Percentiles rank a stretch among this genome's conserved stretches.
Conservation (phyloP, 371 early-diverging fungal species). For the Conidiobolus incongruus region DNA sequence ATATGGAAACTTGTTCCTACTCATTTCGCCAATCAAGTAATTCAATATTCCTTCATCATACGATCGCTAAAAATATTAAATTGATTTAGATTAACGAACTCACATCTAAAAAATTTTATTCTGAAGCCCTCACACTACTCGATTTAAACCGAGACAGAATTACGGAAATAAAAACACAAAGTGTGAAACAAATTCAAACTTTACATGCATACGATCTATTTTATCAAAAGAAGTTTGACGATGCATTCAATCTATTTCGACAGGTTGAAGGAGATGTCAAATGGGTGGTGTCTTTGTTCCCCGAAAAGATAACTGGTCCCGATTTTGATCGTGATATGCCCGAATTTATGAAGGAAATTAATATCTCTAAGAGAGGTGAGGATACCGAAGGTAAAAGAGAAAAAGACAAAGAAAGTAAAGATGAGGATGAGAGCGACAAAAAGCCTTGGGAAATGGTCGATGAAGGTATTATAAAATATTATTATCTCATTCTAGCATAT, state of each 20-base stretch:
- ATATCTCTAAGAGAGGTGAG: neutral
- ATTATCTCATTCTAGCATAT: no score
- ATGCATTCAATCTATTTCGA: constrained; percentile 47
- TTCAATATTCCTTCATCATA: no score
- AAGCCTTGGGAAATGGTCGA: constrained; percentile 8
- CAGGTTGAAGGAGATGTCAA: no score
- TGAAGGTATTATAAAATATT: no score
- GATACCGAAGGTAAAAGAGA: neutral
- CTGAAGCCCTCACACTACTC: constrained; percentile 9
- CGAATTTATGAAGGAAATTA: constrained; percentile 4
- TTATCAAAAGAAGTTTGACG: constrained; percentile 45
- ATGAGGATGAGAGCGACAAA: neutral
- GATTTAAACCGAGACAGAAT: constrained; percentile 1
- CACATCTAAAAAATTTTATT: constrained; percentile 7
- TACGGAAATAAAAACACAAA: neutral
- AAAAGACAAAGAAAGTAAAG: neutral
- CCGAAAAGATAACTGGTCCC: no score
- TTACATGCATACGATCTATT: constrained; percentile 74
- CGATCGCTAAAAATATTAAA: no score
- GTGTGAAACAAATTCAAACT: constrained; percentile 33
- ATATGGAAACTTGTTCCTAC: constrained; percentile 70
- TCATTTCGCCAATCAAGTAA: constrained; percentile 75
- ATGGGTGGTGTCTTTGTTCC: no score
- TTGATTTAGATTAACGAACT: constrained; percentile 31
- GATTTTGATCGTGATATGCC: constrained; percentile 9